Conservation (phyloP, 2,329 filamentous ascomycete species). For the Pyricularia grisea region DNA sequence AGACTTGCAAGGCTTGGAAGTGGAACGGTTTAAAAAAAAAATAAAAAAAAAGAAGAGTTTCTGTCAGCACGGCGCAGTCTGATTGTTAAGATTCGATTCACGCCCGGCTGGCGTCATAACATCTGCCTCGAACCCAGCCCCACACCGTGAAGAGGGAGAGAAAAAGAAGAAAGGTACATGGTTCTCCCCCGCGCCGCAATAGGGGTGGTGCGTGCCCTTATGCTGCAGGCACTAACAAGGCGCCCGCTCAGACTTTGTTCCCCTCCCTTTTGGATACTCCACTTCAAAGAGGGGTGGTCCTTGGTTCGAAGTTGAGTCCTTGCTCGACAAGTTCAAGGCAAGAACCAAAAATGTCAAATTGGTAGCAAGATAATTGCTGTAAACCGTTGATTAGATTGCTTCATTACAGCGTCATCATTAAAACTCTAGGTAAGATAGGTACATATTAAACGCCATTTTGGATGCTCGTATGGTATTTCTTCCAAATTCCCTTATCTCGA, state of each 20-base stretch:
- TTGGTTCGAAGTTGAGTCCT: neutral
- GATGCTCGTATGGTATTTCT: neutral
- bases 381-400: neutral
- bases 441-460: neutral
- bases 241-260: constrained; percentile 2
- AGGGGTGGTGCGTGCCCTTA: neutral
- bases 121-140: neutral
- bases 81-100: neutral
- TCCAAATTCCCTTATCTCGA: neutral
- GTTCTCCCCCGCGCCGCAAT: neutral
- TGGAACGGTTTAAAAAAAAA: neutral
- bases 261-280: neutral
- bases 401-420: neutral
- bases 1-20: no score
- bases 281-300: neutral
- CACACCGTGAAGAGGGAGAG: neutral
- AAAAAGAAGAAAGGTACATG: neutral
- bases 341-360: neutral
- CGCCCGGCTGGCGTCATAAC: neutral
- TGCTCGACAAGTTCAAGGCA: neutral
- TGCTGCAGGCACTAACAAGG: constrained; percentile 1
- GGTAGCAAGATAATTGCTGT: neutral
- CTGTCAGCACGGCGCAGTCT: neutral
- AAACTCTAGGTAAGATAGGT: neutral
- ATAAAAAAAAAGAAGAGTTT: neutral